Evolutionary conservation across 768 basidiomycete genomes (phyloP), one percentile per base, ranked within the genome.

Genomic region (Boletus tomentosulus): DNA sequence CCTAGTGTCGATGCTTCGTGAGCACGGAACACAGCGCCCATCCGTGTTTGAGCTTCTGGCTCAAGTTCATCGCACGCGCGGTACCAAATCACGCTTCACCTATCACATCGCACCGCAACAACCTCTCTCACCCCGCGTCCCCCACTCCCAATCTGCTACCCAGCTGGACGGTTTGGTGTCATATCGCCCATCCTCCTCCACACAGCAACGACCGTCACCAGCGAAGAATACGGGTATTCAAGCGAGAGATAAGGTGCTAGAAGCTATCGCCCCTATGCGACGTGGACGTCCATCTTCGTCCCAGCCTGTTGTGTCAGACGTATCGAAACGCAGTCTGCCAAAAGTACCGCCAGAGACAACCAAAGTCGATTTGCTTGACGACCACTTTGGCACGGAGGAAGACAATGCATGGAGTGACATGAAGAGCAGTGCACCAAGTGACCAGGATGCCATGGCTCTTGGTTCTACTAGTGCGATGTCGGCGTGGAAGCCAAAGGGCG

Each of bases 1-100:
- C 53, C 19, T 51, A 98, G 93, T 78, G 0, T 91, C 90, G 5
- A 97, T 97, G 92, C 81, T 99, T 25, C 85, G 87, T 47, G 97
- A 98, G 65, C 87, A 93, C 57, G 92, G 95, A 2, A 67, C 82
- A 3, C 86, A 90, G 59, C 80, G 97, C 15, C 97, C 96, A 10
- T 81, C 83, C 13, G 87, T 91, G 15, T 98, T 95, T 62, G 92
- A 97, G 62, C 72, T 96, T 13, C 84, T 98, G 42, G 74, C 79
- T 44, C 81, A 82, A 55, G 90, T 95, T 1, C 97, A 98, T 72
- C 78, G 79, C 30, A 80, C 97, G 62, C 86, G 95, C 22, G 92
- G 94, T 11, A 92, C 92, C 1, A 88, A 84, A 66, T 90, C 93
- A 7, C 79, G 81, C 37, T 88, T 87, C 63, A 74, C 82, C 37